Evolutionary conservation across 2,329 filamentous ascomycete species (phyloP).

Genomic region (Fusarium anguioides): DNA sequence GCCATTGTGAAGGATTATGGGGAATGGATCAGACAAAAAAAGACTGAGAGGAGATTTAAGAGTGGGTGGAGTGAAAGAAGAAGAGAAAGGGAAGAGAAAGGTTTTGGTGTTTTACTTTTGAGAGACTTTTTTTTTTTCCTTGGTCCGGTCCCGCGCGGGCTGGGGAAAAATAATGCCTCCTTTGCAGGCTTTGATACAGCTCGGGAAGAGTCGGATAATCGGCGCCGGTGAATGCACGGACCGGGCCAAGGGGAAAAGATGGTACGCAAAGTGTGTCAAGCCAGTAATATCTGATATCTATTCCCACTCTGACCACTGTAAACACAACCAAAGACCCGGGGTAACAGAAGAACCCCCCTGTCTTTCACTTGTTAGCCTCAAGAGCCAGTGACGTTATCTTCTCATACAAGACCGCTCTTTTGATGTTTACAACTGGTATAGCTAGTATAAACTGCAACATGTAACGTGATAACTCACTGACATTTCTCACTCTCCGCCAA

Average conservation of each 20-base stretch:
- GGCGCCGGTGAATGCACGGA: conserved; percentile 44
- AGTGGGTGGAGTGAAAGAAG: conserved; percentile 18
- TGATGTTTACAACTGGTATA: conserved; percentile 10
- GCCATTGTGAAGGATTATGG: conserved; percentile 55
- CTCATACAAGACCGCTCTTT: conserved; percentile 16
- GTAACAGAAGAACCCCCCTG: conserved; percentile 17
- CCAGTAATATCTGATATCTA: conserved; percentile 25
- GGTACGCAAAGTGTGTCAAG: conserved; percentile 15
- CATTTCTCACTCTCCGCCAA: not conserved
- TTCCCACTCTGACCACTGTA: no score
- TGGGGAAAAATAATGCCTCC: conserved; percentile 43
- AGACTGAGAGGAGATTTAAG: conserved; percentile 50
- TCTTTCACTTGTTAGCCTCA: conserved; percentile 18
- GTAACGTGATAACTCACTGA: conserved; percentile 27
- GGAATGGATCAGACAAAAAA: conserved; percentile 41
- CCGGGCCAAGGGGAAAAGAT: conserved; percentile 43
- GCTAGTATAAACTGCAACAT: not conserved
- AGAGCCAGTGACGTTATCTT: conserved; percentile 29
- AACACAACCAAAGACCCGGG: conserved; percentile 23
- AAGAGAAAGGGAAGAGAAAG: conserved; percentile 25
- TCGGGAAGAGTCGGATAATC: conserved; percentile 50
- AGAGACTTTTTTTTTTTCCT: conserved; percentile 44
- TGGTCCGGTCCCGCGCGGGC: conserved; percentile 9
- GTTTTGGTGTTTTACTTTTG: conserved; percentile 34
- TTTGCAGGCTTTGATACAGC: conserved; percentile 17